phyloP scores from a whole-genome alignment of 1,284 basidiomycete genomes.

The Porphyrellus sp. region DNA sequence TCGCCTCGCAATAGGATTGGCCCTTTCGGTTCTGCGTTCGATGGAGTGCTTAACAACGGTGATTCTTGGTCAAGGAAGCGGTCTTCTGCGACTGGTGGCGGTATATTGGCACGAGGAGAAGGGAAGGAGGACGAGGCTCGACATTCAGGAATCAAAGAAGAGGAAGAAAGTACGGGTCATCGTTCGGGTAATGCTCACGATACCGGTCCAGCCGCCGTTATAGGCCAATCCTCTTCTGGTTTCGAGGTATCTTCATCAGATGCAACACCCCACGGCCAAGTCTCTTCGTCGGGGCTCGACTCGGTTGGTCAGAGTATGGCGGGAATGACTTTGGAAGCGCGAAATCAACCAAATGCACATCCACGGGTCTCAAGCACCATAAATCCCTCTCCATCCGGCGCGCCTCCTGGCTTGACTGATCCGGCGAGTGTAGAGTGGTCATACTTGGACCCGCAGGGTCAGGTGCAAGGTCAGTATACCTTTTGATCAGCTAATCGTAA shows the following conservation, averaged over 20 bases:
- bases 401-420: conserved; percentile 53
- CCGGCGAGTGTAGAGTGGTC: conserved; percentile 81
- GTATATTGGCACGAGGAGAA: conserved; percentile 36
- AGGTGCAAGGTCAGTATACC: conserved; percentile 70
- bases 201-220: conserved; percentile 4
- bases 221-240: conserved; percentile 12
- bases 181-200: conserved; percentile 13
- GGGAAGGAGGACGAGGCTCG: conserved; percentile 43
- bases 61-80: conserved; percentile 69
- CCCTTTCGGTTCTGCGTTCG: conserved; percentile 53
- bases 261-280: conserved; percentile 4
- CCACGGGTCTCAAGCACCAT: conserved; percentile 15
- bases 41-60: conserved; percentile 63
- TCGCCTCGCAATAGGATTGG: conserved; percentile 67
- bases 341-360: conserved; percentile 7
- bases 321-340: conserved; percentile 19
- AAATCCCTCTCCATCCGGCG: conserved; percentile 27
- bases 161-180: conserved; percentile 45
- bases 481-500: not conserved
- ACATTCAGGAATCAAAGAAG: conserved; percentile 53
- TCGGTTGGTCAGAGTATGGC: conserved; percentile 13
- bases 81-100: conserved; percentile 45
- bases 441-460: conserved; percentile 87
- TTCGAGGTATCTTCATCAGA: conserved; percentile 12
- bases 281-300: conserved; percentile 11